A percentile compares a stretch with the other conserved stretches of the same genome.
Evolutionary conservation across 2,329 filamentous ascomycete species (phyloP).

Genomic region (Ophiostoma sp.): DNA sequence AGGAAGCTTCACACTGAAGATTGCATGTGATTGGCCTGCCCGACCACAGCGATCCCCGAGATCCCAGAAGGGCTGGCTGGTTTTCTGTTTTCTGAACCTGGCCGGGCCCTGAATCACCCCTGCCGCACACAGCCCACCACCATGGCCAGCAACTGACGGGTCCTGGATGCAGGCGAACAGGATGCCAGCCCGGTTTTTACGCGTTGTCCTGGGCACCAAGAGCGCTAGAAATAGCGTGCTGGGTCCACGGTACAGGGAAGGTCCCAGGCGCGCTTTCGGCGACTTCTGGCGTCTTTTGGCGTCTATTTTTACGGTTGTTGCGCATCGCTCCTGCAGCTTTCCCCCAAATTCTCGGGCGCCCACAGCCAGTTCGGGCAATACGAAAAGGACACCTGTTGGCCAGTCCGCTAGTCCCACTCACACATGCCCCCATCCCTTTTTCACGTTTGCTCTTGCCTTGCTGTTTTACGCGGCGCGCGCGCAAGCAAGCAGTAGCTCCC

Average conservation of each 20-base stretch:
- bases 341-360: neutral
- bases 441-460: slow-evolving; percentile 10
- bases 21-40: slow-evolving; percentile 18
- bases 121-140: slow-evolving; percentile 10
- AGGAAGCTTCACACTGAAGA: slow-evolving; percentile 7
- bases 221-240: neutral
- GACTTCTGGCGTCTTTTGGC: neutral
- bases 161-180: neutral
- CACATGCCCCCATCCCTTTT: slow-evolving; percentile 12
- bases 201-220: neutral
- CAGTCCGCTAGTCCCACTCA: neutral
- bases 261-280: neutral
- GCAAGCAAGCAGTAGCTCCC: neutral
- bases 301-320: neutral
- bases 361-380: slow-evolving; percentile 9
- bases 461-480: slow-evolving; percentile 20
- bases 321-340: neutral
- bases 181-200: slow-evolving; percentile 5
- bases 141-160: neutral
- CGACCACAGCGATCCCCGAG: neutral
- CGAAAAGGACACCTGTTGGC: slow-evolving; percentile 28
- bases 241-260: neutral
- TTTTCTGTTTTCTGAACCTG: neutral
- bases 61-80: slow-evolving; percentile 9
- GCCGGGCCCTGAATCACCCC: neutral